Evolutionary conservation across 1,139 yeast species (phyloP).

Genomic region (Kodamaea ohmeri): DNA sequence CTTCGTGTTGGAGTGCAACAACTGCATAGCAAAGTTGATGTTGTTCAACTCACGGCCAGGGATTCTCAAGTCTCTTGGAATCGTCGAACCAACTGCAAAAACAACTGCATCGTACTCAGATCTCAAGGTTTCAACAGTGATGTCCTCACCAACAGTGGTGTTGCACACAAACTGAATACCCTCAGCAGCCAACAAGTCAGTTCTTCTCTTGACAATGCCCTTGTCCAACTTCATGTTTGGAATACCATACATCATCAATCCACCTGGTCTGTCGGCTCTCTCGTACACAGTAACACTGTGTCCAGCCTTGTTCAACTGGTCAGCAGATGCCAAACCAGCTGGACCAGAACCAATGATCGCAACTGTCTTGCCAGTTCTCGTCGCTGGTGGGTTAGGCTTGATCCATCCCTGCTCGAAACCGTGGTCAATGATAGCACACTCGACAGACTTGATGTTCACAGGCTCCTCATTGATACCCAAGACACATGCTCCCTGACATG

Average conservation of each 20-base stretch:
- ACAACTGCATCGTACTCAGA: constrained; percentile 74
- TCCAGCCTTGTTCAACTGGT: constrained; percentile 95
- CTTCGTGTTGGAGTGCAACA: constrained; percentile 84
- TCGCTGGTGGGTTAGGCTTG: constrained; percentile 72
- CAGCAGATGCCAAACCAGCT: constrained; percentile 94
- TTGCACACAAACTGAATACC: constrained; percentile 78
- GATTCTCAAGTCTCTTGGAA: constrained; percentile 90
- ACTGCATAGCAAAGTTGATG: constrained; percentile 92
- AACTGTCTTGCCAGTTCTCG: constrained; percentile 79
- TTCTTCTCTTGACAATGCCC: constrained; percentile 86
- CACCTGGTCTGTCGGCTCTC: constrained; percentile 95
- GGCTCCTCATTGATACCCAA: constrained; percentile 93
- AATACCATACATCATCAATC: constrained; percentile 96
- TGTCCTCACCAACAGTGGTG: constrained; percentile 81
- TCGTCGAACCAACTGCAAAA: constrained; percentile 93
- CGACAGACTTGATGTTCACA: constrained; percentile 94
- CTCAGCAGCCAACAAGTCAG: constrained; percentile 86
- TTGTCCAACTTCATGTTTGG: constrained; percentile 99
- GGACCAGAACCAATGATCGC: constrained; percentile 94
- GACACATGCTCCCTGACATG: constrained; percentile 98
- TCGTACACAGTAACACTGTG: constrained; percentile 89
- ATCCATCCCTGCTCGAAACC: constrained; percentile 98
- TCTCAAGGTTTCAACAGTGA: constrained; percentile 67
- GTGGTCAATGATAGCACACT: constrained; percentile 93
- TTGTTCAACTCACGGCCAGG: constrained; percentile 91